Conservation (phyloP, 306 rosid species). For the Oxytropis ochrocephala region DNA sequence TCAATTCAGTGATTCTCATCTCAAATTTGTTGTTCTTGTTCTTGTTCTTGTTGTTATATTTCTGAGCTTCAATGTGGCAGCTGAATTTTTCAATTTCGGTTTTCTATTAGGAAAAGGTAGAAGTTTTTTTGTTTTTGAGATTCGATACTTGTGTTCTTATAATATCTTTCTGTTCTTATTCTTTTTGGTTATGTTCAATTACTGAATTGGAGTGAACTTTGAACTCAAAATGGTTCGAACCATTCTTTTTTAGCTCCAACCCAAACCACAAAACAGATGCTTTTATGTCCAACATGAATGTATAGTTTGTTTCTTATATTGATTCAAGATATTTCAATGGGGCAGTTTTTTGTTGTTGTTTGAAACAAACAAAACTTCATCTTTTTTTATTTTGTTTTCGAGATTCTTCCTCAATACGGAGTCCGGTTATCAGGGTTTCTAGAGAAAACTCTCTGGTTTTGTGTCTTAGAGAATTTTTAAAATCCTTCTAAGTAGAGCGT, state of each 20-base stretch:
- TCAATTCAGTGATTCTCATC: constrained; percentile 10
- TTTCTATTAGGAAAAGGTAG: background rate
- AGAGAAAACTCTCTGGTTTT: too few species aligned
- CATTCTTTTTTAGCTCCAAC: background rate
- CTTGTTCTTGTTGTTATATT: background rate
- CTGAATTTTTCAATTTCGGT: background rate
- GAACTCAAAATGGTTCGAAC: background rate
- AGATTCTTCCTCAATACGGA: too few species aligned
- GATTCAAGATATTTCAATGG: background rate
- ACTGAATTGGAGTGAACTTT: background rate
- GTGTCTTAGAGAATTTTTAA: too few species aligned
- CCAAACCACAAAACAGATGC: background rate
- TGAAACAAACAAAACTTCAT: too few species aligned
- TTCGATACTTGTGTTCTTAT: background rate
- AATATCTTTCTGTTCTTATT: background rate
- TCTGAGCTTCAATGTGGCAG: background rate
- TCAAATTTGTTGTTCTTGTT: background rate
- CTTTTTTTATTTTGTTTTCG: too few species aligned
- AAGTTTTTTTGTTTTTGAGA: background rate
- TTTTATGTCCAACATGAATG: background rate
- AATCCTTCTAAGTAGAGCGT: too few species aligned
- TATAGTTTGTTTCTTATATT: background rate
- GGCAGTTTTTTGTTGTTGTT: background rate
- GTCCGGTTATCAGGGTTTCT: too few species aligned
- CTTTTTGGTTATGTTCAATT: background rate